Conservation (phyloP, 345 rosid genomes). For the Theobroma cacao region DNA sequence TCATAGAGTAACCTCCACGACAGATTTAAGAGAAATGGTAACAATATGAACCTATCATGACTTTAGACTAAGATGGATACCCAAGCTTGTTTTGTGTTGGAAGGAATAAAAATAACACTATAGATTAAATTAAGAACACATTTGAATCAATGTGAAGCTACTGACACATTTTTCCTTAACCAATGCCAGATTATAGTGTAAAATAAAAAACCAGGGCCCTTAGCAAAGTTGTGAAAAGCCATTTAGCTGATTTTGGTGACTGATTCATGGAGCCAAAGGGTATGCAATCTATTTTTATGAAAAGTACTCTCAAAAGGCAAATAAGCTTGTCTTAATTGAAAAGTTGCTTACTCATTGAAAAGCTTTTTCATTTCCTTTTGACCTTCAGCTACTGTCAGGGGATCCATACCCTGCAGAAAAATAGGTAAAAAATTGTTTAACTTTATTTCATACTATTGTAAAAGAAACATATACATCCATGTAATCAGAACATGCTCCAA, state of each 20-base stretch:
- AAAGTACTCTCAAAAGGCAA: neutral
- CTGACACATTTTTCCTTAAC: neutral
- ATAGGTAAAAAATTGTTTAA: neutral
- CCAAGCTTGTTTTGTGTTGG: neutral
- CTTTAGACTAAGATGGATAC: neutral
- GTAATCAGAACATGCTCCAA: neutral
- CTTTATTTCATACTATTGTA: neutral
- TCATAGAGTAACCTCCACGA: neutral
- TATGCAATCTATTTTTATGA: neutral
- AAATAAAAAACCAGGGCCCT: neutral
- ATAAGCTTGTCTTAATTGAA: neutral
- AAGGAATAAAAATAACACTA: neutral
- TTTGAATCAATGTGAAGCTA: neutral
- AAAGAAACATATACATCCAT: neutral
- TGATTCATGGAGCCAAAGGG: neutral
- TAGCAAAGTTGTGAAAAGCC: neutral
- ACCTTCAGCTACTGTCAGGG: constrained; percentile 47
- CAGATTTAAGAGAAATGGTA: neutral
- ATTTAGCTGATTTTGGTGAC: neutral
- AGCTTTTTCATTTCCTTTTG: constrained; percentile 61
- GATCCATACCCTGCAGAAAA: constrained; percentile 49
- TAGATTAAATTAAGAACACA: neutral
- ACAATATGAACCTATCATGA: neutral
- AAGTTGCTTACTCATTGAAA: constrained; percentile 67
- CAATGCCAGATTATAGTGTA: neutral